Conservation (phyloP, 2,329 filamentous ascomycete genomes). For the Lojkania enalia region DNA sequence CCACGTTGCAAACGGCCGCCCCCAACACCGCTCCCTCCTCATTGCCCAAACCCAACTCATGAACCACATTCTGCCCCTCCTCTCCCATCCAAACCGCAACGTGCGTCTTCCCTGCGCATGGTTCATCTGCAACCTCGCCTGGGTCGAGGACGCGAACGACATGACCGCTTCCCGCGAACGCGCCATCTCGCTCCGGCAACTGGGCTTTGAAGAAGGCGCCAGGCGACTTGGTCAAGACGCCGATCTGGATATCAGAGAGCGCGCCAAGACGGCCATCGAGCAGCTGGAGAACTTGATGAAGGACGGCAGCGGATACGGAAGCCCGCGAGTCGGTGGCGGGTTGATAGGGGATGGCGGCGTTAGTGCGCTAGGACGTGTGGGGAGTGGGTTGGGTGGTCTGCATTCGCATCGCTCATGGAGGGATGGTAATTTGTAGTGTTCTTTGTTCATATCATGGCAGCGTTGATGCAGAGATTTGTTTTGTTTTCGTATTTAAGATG, state of each 20-base stretch:
- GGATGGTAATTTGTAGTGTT: slow-evolving; percentile 5
- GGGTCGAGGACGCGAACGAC: slow-evolving; percentile 75
- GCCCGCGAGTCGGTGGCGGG: slow-evolving; percentile 4
- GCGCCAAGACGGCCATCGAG: slow-evolving; percentile 77
- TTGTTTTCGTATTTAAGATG: too few species aligned
- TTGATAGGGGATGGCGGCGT: not conserved
- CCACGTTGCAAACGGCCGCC: slow-evolving; percentile 81
- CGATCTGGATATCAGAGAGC: slow-evolving; percentile 80
- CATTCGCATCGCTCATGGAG: slow-evolving; percentile 13
- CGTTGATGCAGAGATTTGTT: not conserved
- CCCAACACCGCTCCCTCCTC: slow-evolving; percentile 69
- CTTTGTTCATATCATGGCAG: too few species aligned
- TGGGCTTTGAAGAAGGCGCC: slow-evolving; percentile 69
- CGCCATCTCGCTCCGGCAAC: slow-evolving; percentile 66
- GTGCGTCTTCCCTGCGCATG: slow-evolving; percentile 81
- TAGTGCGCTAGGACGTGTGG: slow-evolving; percentile 7
- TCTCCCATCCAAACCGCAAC: slow-evolving; percentile 70
- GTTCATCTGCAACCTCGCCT: slow-evolving; percentile 83
- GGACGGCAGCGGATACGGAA: slow-evolving; percentile 7
- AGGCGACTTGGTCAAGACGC: slow-evolving; percentile 67
- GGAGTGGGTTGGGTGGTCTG: slow-evolving; percentile 14
- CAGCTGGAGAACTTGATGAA: slow-evolving; percentile 50
- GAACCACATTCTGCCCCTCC: slow-evolving; percentile 71
- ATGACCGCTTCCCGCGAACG: slow-evolving; percentile 66
- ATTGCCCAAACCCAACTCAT: slow-evolving; percentile 76